These are phyloP conservation scores for Cercophora samala DNA, from an alignment of 495 filamentous ascomycete genomes.

Conservation along the genomic window DNA sequence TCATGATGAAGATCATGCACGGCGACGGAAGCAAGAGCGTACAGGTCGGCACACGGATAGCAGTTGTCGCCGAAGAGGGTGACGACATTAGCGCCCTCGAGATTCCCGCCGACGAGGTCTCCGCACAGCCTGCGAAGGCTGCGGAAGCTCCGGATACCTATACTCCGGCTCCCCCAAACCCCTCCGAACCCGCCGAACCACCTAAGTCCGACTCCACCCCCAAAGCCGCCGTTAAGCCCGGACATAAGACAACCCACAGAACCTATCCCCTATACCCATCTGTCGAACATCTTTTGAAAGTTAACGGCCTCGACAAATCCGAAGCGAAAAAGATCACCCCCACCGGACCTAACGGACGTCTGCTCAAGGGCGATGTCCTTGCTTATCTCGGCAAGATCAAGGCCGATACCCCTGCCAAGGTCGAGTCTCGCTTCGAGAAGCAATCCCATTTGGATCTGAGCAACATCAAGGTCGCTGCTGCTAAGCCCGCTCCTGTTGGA, in stretches of 20 bases:
- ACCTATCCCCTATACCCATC: constrained; percentile 83
- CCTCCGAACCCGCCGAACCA: constrained; percentile 29
- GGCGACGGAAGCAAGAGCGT: constrained; percentile 66
- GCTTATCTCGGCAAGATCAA: constrained; percentile 79
- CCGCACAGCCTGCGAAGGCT: constrained; percentile 20
- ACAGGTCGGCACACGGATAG: constrained; percentile 70
- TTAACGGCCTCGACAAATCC: constrained; percentile 66
- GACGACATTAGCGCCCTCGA: constrained; percentile 68
- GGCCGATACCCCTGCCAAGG: constrained; percentile 62
- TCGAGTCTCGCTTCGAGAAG: constrained; percentile 66
- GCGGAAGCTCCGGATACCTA: constrained; percentile 24
- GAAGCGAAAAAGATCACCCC: constrained; percentile 76
- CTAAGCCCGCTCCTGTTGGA: constrained; percentile 41
- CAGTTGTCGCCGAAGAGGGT: constrained; percentile 68
- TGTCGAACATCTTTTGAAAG: constrained; percentile 73
- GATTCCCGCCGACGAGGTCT: constrained; percentile 59
- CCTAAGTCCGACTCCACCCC: constrained; percentile 23
- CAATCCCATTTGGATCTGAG: constrained; percentile 83
- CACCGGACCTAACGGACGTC: constrained; percentile 81
- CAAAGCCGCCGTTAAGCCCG: constrained; percentile 38
- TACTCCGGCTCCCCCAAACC: constrained; percentile 25
- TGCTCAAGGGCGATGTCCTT: constrained; percentile 94
- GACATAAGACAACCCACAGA: constrained; percentile 57
- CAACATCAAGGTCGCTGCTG: constrained; percentile 79
- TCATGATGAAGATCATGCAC: constrained; percentile 73